Conservation (phyloP, 106 monocot species). For the Apostasia shenzhenica region DNA sequence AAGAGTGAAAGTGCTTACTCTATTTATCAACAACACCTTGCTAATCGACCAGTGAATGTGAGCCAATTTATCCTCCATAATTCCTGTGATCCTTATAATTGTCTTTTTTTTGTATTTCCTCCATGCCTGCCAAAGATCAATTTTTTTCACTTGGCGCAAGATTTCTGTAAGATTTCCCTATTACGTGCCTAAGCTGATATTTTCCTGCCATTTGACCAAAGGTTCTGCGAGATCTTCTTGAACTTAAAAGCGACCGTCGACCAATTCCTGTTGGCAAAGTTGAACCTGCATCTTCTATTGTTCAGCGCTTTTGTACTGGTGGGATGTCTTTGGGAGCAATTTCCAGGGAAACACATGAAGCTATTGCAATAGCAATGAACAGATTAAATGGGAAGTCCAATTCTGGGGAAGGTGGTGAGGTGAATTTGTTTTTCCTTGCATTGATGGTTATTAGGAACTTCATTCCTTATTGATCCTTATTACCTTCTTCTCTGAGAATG, state of each 20-base stretch:
- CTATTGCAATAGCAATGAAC: slow-evolving; percentile 99
- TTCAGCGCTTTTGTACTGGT: slow-evolving; percentile 94
- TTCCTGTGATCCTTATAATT: too few species aligned
- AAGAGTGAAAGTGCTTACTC: slow-evolving; percentile 88
- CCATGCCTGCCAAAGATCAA: not conserved
- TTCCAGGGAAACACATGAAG: slow-evolving; percentile 98
- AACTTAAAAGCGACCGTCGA: slow-evolving; percentile 74
- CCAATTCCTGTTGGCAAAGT: slow-evolving; percentile 94
- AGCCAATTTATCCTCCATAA: slow-evolving; percentile 7
- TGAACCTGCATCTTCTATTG: slow-evolving; percentile 88
- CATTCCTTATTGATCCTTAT: not conserved
- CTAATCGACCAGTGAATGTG: slow-evolving; percentile 90
- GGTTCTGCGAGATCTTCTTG: slow-evolving; percentile 96
- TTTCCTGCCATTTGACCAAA: slow-evolving; percentile 12
- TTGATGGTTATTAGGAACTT: not conserved
- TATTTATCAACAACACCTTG: slow-evolving; percentile 91
- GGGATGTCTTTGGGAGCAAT: slow-evolving; percentile 99
- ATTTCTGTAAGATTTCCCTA: not conserved
- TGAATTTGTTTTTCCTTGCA: slow-evolving; percentile 19
- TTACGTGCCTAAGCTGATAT: not conserved
- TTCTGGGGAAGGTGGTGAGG: slow-evolving; percentile 99
- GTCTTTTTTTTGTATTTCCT: not conserved
- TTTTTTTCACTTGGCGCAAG: not conserved
- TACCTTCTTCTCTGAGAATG: not conserved
- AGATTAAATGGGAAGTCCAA: slow-evolving; percentile 96